phyloP scores from a whole-genome alignment of 257 asterid species.

The Cynanchum wilfordii region DNA sequence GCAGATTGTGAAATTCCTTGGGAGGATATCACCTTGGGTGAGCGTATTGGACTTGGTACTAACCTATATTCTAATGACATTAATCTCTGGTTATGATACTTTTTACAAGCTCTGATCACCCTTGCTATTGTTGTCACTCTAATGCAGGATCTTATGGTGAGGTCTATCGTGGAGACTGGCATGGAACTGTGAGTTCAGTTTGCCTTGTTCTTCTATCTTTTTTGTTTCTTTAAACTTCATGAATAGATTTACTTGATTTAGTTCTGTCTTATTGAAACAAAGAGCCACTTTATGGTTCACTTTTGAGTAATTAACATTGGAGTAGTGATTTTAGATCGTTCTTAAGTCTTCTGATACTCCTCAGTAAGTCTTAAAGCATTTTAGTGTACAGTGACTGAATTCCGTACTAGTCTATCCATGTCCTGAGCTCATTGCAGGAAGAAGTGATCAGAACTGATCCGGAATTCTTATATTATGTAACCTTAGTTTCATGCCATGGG shows the following conservation, averaged over 20 bases:
- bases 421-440: neutral
- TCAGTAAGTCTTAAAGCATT: neutral
- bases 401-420: neutral
- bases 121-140: slow-evolving; percentile 21
- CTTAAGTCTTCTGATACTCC: neutral
- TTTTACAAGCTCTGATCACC: slow-evolving; percentile 9
- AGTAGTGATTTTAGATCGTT: neutral
- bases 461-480: neutral
- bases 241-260: neutral
- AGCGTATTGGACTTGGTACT: slow-evolving; percentile 98
- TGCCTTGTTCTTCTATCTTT: slow-evolving; percentile 1
- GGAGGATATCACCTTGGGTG: slow-evolving; percentile 96
- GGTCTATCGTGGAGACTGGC: slow-evolving; percentile 98
- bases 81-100: slow-evolving; percentile 18
- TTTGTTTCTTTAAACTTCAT: slow-evolving; percentile 5
- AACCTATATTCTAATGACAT: slow-evolving; percentile 20
- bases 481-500: neutral
- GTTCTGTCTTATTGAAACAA: neutral
- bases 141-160: slow-evolving; percentile 91
- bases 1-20: slow-evolving; percentile 93
- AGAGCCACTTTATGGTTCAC: neutral
- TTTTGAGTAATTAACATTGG: neutral
- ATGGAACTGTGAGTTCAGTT: slow-evolving; percentile 85
- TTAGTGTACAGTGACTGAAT: neutral
- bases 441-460: neutral